Evolutionary conservation across 2,329 filamentous ascomycete species (phyloP).

Genomic region (Aureobasidium vineae): DNA sequence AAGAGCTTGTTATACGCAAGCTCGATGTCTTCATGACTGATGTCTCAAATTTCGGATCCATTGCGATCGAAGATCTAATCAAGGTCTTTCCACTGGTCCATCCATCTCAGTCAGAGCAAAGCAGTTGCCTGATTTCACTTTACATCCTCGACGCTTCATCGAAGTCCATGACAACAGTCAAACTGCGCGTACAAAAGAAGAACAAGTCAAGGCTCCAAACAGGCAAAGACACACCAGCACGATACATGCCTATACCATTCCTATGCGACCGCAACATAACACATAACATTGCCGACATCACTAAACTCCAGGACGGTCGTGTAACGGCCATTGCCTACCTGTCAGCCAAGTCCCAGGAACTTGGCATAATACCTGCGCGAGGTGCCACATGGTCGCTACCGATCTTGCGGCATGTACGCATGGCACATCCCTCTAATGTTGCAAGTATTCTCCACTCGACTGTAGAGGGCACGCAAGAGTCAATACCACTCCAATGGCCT

Average conservation of each 20-base stretch:
- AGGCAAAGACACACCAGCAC: neutral
- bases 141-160: constrained; percentile 19
- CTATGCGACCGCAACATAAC: constrained; percentile 19
- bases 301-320: constrained; percentile 17
- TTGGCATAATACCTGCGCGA: constrained; percentile 22
- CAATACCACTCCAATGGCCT: neutral
- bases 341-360: neutral
- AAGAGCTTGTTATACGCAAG: constrained; percentile 39
- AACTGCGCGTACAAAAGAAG: constrained; percentile 10
- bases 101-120: neutral
- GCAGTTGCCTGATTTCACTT: neutral
- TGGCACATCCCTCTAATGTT: constrained; percentile 12
- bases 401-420: neutral
- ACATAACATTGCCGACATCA: constrained; percentile 20
- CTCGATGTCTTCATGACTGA: constrained; percentile 30
- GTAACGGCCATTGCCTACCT: constrained; percentile 11
- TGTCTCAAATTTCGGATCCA: neutral
- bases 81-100: constrained; percentile 19
- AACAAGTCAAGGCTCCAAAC: neutral
- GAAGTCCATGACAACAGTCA: constrained; percentile 15
- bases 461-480: neutral
- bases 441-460: constrained; percentile 9
- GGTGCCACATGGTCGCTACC: constrained; percentile 21
- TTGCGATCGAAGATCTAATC: neutral
- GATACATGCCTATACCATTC: constrained; percentile 22